phyloP scores from a whole-genome alignment of 495 filamentous ascomycete species.

The Penicillium crystallinum region DNA sequence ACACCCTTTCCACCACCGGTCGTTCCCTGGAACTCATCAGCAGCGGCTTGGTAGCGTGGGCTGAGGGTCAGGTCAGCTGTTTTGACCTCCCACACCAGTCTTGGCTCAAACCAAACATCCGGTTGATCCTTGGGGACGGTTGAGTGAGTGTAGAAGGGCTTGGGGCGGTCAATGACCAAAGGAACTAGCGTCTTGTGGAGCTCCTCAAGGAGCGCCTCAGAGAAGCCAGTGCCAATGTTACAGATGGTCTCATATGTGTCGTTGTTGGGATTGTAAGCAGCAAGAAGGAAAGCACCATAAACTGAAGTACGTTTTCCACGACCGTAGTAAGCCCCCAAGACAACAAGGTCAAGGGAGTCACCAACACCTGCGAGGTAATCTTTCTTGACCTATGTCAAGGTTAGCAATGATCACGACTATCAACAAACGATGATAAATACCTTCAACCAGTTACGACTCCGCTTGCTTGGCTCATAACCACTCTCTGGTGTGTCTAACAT shows the following conservation, averaged over 20 bases:
- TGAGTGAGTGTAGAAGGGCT: conserved; percentile 90
- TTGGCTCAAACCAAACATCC: conserved; percentile 97
- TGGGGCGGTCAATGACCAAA: conserved; percentile 78
- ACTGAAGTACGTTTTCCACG: conserved; percentile 91
- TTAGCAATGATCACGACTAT: neutral
- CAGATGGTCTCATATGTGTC: conserved; percentile 91
- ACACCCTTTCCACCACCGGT: conserved; percentile 75
- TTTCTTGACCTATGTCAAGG: conserved; percentile 70
- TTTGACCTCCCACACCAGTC: conserved; percentile 95
- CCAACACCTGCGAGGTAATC: conserved; percentile 91
- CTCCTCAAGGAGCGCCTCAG: conserved; percentile 77
- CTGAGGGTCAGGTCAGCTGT: conserved; percentile 91
- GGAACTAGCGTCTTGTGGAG: conserved; percentile 66
- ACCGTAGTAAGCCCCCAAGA: conserved; percentile 90
- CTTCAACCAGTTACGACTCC: conserved; percentile 97
- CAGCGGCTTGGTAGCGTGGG: conserved; percentile 80
- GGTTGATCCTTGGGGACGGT: conserved; percentile 83
- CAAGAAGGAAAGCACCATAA: conserved; percentile 91
- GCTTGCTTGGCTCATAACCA: conserved; percentile 90
- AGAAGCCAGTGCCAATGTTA: conserved; percentile 98
- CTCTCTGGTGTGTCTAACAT: conserved; percentile 92
- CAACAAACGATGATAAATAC: conserved; percentile 34
- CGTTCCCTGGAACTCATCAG: conserved; percentile 52
- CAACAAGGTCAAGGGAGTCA: conserved; percentile 94
- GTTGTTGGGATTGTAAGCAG: conserved; percentile 75